Evolutionary conservation across 345 rosid species (phyloP), one percentile per base, ranked within the genome.

Genomic region (Carallia pectinifolia): DNA sequence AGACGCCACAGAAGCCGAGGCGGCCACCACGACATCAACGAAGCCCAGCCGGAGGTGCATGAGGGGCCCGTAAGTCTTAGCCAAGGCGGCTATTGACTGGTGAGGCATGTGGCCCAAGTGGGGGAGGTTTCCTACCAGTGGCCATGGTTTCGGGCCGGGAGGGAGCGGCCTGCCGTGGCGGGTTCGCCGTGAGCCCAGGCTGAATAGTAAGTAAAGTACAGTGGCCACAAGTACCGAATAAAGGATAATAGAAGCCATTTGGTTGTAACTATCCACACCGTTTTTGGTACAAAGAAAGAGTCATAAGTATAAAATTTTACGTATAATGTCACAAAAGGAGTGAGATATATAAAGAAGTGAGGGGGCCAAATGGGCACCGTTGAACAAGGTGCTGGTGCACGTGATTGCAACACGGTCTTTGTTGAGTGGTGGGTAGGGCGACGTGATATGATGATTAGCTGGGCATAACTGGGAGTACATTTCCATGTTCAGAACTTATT

Each of bases 61-160:
- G 61, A 94, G 85, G 0, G 98, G 98, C 0, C 98, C 98, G 73
- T 94, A 72, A 9, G 72, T 78, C 3, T 72, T 54, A 29, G 93
- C 95, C 65, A 94, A 68, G 39, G 76, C 69, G 0, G 97, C 86
- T 6, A 88, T 76, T 40, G 85, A 69, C 59, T 79, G 97, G 85
- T 94, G 98, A 6, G 98, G 98, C 60, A 80, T 62, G 0, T 84
- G 37, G 0, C 98, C 97, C 72, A 94, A 72, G 76, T 94, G 97
- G 10, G 93, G 96, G 18, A 94, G 83, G 88, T 91, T 94, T 10
- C 98, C 98, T 2, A 94, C 30, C 1, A 94, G 63, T 0, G 98
- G 98, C 98, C 97, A 88, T 47, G 96, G 96, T 29, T 38, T 84
- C 0, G 97, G 98, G 0, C 98, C 98, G 0, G 98, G 98, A 6